Base-by-base conservation (phyloP, 352 stramenopile species). In the Globisporangium cystogenes region DNA sequence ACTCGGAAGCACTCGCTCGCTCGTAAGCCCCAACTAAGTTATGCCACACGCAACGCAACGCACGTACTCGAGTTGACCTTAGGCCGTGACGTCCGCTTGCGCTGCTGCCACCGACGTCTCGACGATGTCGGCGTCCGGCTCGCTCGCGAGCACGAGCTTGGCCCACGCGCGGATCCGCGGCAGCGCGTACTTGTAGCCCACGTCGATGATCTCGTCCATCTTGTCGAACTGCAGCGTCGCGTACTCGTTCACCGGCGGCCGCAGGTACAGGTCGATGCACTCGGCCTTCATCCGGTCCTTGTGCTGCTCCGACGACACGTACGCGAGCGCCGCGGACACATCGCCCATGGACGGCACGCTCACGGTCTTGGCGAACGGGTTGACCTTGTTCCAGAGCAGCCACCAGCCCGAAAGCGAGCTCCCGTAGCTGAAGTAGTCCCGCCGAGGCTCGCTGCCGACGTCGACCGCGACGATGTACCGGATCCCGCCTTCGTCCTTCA, bases 151-250 rank as follows among this genome's bases (percentile, higher is more conserved):
- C 20, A 89, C 76, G 2, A 67, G 74, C 4, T 60, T 59, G 7
- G 75, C 70, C 81, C 81, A 91, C 12, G 63, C 74, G 48, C 72
- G 67, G 20, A 91, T 70, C 33, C 81, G 72, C 18, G 85, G 85
- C 45, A 93, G 51, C 3, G 85, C 85, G 48, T 90, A 93, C 6
- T 86, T 70, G 57, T 95, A 95, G 3, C 85, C 85, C 33, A 92
- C 77, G 43, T 89, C 62, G 40, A 95, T 90, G 51, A 96, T 95
- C 58, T 96, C 85, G 27, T 95, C 81, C 61, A 93, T 92, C 69
- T 96, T 97, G 61, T 96, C 89, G 55, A 94, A 97, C 61, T 97
- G 82, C 18, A 97, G 69, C n/a, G 82, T 96, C 20, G 77, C 88
- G 59, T 94, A 94, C 48, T 95, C 74, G 20, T 91, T 75, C 24